phyloP scores from a whole-genome alignment of 768 basidiomycete species.

The Cubamyces sp. region DNA sequence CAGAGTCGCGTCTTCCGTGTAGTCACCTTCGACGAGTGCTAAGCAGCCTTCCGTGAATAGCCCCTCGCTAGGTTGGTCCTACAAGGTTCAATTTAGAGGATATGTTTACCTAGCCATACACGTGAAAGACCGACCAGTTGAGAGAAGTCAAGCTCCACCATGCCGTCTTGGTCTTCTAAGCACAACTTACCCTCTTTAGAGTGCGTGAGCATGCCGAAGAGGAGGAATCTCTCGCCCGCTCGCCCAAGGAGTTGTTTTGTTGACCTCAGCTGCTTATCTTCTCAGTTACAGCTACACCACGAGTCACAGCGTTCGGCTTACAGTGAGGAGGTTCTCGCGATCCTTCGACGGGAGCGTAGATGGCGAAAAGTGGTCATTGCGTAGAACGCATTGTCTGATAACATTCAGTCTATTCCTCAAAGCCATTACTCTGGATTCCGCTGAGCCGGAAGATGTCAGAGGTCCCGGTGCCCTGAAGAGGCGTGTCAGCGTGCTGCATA shows the following conservation, averaged over 20 bases:
- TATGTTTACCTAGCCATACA: too few relatives aligned
- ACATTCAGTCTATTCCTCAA: conserved; percentile 86
- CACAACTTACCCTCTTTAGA: conserved; percentile 90
- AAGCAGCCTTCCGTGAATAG: conserved; percentile 96
- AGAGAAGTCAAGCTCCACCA: conserved; percentile 86
- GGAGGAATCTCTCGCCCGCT: conserved; percentile 85
- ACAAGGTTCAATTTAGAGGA: background rate
- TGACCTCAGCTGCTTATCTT: conserved; percentile 71
- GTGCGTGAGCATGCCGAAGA: conserved; percentile 90
- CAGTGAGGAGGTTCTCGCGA: conserved; percentile 86
- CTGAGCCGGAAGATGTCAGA: conserved; percentile 77
- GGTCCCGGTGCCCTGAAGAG: conserved; percentile 51
- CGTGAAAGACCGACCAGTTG: conserved; percentile 62
- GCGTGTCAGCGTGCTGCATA: background rate
- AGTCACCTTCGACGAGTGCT: conserved; percentile 94
- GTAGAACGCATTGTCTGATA: conserved; percentile 88
- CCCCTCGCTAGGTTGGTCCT: conserved; percentile 93
- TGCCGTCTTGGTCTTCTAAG: conserved; percentile 92
- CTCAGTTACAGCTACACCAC: conserved; percentile 4
- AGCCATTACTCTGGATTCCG: conserved; percentile 79
- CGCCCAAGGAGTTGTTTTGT: conserved; percentile 96
- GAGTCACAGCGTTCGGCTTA: conserved; percentile 37
- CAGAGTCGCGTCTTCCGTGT: conserved; percentile 88
- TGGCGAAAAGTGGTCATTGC: conserved; percentile 98
- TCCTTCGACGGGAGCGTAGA: conserved; percentile 91